Conservation (phyloP, 345 rosid genomes). For the Euphorbia tirucalli region DNA sequence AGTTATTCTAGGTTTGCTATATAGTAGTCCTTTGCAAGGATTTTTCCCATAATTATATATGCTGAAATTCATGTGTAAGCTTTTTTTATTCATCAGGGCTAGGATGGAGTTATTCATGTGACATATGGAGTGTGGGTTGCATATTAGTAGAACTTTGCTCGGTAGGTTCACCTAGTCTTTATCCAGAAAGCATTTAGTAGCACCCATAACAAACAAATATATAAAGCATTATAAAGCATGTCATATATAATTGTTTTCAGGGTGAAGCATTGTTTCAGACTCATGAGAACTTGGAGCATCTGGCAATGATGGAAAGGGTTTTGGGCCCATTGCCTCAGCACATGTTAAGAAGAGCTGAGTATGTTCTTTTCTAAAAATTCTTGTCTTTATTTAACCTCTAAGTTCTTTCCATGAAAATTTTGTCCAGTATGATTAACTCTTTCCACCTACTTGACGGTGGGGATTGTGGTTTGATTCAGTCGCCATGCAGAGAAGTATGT, state of each 20-base stretch:
- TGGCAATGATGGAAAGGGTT: slow-evolving; percentile 78
- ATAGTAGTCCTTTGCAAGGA: neutral
- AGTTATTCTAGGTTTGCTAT: slow-evolving; percentile 58
- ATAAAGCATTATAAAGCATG: neutral
- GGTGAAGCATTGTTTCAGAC: slow-evolving; percentile 79
- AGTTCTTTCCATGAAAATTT: neutral
- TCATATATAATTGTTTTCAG: slow-evolving; percentile 24
- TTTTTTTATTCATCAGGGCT: slow-evolving; percentile 45
- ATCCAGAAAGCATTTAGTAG: neutral
- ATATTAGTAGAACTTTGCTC: slow-evolving; percentile 72
- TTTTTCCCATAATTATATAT: neutral
- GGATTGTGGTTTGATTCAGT: slow-evolving; percentile 31
- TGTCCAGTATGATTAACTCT: slow-evolving; percentile 7
- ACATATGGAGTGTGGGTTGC: slow-evolving; percentile 73
- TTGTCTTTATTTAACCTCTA: neutral
- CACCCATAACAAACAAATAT: neutral
- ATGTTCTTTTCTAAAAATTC: slow-evolving; percentile 20
- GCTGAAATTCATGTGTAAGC: slow-evolving; percentile 8
- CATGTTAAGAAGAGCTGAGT: slow-evolving; percentile 57
- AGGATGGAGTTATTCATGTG: slow-evolving; percentile 71
- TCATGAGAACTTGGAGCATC: slow-evolving; percentile 68
- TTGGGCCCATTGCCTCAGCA: slow-evolving; percentile 64
- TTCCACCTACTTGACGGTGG: neutral
- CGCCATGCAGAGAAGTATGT: slow-evolving; percentile 63
- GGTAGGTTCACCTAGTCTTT: slow-evolving; percentile 24